Percentiles rank a stretch among this genome's conserved stretches.
These are phyloP conservation scores for Suhomyces bokatorum DNA, from an alignment of 1,139 yeast species.

Conservation along the genomic window DNA sequence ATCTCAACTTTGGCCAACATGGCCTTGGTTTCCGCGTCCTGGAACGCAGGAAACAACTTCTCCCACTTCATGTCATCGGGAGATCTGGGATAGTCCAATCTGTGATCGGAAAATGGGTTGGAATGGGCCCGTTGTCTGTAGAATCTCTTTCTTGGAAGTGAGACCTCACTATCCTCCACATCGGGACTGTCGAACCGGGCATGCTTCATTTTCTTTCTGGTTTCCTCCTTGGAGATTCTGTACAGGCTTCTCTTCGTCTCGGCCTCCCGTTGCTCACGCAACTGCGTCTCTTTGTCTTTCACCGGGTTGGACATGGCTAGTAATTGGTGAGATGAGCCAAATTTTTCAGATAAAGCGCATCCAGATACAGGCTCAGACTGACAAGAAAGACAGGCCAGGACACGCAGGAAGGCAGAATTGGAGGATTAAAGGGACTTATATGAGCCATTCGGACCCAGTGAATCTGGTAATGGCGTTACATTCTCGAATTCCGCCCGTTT, in stretches of 20 bases:
- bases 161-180: slow-evolving; percentile 28
- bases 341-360: slow-evolving; percentile 8
- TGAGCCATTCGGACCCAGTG: too few species aligned
- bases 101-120: slow-evolving; percentile 94
- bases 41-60: slow-evolving; percentile 63
- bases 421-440: too few species aligned
- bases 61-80: slow-evolving; percentile 91
- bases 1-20: slow-evolving; percentile 68
- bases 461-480: too few species aligned
- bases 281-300: slow-evolving; percentile 28
- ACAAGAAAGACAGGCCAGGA: neutral
- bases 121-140: slow-evolving; percentile 98
- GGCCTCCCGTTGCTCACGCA: slow-evolving; percentile 31
- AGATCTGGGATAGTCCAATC: slow-evolving; percentile 77
- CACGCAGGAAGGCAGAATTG: neutral
- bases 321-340: slow-evolving; percentile 8
- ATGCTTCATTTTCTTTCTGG: slow-evolving; percentile 36
- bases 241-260: slow-evolving; percentile 43
- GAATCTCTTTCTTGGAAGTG: slow-evolving; percentile 74
- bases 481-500: too few species aligned
- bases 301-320: slow-evolving; percentile 11
- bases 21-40: slow-evolving; percentile 41
- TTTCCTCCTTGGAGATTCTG: slow-evolving; percentile 38
- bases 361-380: neutral
- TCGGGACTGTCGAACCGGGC: slow-evolving; percentile 28